Base-by-base conservation (phyloP, 306 rosid species). In the Crotalaria pallida region DNA sequence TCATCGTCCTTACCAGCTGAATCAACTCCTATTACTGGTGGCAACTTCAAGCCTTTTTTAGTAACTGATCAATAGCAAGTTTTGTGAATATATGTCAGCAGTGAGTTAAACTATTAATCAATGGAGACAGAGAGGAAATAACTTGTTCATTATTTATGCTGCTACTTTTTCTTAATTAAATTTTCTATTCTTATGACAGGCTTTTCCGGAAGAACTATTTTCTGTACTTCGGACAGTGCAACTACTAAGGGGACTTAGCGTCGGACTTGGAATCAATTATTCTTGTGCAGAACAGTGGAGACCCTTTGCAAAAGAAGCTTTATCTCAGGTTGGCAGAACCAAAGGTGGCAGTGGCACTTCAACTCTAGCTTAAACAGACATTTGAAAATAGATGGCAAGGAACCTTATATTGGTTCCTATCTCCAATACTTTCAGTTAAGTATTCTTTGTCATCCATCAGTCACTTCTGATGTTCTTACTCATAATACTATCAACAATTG, bases 241-340 rank as follows among this genome's bases (percentile, higher is more conserved):
- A 73, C 88, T 94, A 34, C 82, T 91, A 70, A 88, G 99, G 84
- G 98, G 98, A 73, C 92, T 94, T 31, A 94, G 97, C 9, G 95
- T 91, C 68, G 99, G 99, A 65, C 84, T 94, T 19, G 97, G 97
- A 82, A 84, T 94, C 88, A 88, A 94, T 76, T 89, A 85, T 82
- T 94, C 99, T 31, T 91, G 97, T 60, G 95, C 99, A 0, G 95
- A 94, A 82, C 97, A 94, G 69, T 94, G 99, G 99, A 82, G 88
- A 71, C 90, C 99, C 68, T 68, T 94, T 50, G 99, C 96, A 16
- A 91, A 88, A 80, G 99, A 90, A 88, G 97, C 94, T 70, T 71
- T 90, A 75, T 76, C n/a, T 71, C 80, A 22, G 40, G 90, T 97
- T 19, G 96, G 95, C 61, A 85, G 89, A 80, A 73, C 87, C 40